Percentiles rank a stretch among this genome's conserved stretches.
Evolutionary conservation across 2,329 filamentous ascomycete genomes (phyloP).

Genomic region (Mycosphaerella sp.): DNA sequence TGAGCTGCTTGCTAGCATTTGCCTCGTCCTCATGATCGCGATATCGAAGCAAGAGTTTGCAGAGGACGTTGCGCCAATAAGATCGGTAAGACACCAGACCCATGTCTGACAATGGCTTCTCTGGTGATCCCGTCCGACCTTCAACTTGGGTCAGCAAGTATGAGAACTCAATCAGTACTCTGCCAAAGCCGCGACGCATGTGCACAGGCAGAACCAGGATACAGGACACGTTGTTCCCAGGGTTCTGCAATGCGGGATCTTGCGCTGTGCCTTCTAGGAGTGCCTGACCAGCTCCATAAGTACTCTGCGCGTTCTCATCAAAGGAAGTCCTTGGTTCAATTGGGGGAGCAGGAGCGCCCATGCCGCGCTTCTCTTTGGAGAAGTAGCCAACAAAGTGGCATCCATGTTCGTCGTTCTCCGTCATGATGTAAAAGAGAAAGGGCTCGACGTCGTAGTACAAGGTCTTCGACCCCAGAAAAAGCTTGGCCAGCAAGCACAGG

Average conservation of each 20-base stretch:
- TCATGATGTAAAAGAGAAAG: slow-evolving; percentile 95
- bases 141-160: slow-evolving; percentile 93
- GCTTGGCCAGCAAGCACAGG: slow-evolving; percentile 86
- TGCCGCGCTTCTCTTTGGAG: slow-evolving; percentile 83
- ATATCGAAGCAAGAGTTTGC: slow-evolving; percentile 68
- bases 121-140: slow-evolving; percentile 87
- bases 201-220: slow-evolving; percentile 95
- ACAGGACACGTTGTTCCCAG: slow-evolving; percentile 85
- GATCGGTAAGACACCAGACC: slow-evolving; percentile 94
- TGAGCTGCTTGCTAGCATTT: slow-evolving; percentile 34
- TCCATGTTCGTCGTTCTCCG: slow-evolving; percentile 82
- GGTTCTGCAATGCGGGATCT: slow-evolving; percentile 31
- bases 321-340: slow-evolving; percentile 41
- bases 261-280: slow-evolving; percentile 21
- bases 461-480: slow-evolving; percentile 98
- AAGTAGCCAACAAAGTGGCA: slow-evolving; percentile 99
- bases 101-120: slow-evolving; percentile 98
- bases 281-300: slow-evolving; percentile 13
- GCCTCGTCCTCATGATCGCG: slow-evolving; percentile 36
- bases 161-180: slow-evolving; percentile 95
- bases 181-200: slow-evolving; percentile 93
- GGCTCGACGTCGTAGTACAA: slow-evolving; percentile 97
- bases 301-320: slow-evolving; percentile 23
- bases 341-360: slow-evolving; percentile 57
- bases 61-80: slow-evolving; percentile 89